Percentiles rank a stretch among this genome's conserved stretches.
These are phyloP conservation scores for Cytospora piceicola DNA, from an alignment of 2,329 filamentous ascomycete genomes.

Conservation along the genomic window DNA sequence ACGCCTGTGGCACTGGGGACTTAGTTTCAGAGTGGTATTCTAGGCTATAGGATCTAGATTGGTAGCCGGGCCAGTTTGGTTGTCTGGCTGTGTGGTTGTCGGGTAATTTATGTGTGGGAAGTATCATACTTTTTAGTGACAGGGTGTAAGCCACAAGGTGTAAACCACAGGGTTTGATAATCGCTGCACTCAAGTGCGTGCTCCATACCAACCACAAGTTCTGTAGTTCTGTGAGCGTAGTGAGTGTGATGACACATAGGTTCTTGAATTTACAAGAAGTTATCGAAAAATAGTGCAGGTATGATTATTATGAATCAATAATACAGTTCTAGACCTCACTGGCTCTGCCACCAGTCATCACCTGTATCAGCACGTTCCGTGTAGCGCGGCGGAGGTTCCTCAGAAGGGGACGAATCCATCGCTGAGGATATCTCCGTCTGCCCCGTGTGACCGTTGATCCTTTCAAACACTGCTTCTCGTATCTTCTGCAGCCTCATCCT, in stretches of 20 bases:
- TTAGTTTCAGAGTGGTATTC: no score
- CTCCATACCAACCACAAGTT: no score
- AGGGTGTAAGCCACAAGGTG: no score
- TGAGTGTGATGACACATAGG: not conserved
- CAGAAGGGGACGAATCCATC: slow-evolving; percentile 4
- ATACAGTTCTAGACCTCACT: not conserved
- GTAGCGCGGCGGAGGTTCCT: slow-evolving; percentile 17
- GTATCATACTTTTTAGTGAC: no score
- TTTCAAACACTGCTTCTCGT: slow-evolving; percentile 49
- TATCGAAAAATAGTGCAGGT: not conserved
- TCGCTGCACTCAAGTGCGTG: no score
- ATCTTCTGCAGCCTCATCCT: slow-evolving; percentile 48
- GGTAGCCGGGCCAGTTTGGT: no score
- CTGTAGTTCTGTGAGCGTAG: not conserved
- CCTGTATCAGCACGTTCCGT: slow-evolving; percentile 13
- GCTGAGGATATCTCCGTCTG: not conserved
- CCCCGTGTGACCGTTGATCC: slow-evolving; percentile 14
- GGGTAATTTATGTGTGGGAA: no score
- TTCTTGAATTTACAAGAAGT: not conserved
- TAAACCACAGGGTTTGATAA: no score
- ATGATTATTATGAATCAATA: slow-evolving; percentile 6
- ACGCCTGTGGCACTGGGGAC: no score
- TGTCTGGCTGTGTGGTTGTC: no score
- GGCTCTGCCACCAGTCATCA: slow-evolving; percentile 14
- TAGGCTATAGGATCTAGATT: no score